Evolutionary conservation across 768 basidiomycete genomes (phyloP).

Genomic region (Calocera viscosa): DNA sequence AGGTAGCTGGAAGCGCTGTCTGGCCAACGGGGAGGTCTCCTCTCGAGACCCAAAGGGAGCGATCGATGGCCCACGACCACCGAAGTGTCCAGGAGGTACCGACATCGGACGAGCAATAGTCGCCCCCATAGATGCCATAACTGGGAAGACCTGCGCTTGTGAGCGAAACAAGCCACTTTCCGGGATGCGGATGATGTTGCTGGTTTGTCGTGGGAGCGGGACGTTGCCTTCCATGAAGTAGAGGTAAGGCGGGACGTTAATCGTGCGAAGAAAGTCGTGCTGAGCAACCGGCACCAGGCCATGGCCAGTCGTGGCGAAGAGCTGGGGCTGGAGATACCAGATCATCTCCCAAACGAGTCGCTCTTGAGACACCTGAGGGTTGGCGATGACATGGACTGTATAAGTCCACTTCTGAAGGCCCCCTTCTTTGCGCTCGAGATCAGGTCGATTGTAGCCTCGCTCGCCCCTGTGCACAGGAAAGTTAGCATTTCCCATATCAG

Average conservation of each 20-base stretch:
- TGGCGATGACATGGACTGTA: neutral
- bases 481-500: neutral
- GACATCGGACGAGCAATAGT: neutral
- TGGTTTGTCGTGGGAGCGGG: neutral
- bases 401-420: constrained; percentile 1
- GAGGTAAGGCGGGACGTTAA: neutral
- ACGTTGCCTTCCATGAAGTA: neutral
- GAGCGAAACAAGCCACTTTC: neutral
- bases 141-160: neutral
- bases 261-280: neutral
- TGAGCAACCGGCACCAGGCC: neutral
- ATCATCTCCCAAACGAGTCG: neutral
- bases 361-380: neutral
- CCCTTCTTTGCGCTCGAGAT: neutral
- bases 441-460: neutral
- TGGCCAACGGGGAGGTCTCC: neutral
- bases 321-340: constrained; percentile 1
- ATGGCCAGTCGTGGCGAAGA: neutral
- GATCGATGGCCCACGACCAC: neutral
- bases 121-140: neutral
- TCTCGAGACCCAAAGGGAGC: neutral
- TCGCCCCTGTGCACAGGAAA: neutral
- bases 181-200: neutral
- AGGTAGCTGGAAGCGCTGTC: neutral
- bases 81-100: neutral